These are phyloP conservation scores for Leccinum solheimii DNA, from an alignment of 1,284 basidiomycete genomes.

Conservation along the genomic window DNA sequence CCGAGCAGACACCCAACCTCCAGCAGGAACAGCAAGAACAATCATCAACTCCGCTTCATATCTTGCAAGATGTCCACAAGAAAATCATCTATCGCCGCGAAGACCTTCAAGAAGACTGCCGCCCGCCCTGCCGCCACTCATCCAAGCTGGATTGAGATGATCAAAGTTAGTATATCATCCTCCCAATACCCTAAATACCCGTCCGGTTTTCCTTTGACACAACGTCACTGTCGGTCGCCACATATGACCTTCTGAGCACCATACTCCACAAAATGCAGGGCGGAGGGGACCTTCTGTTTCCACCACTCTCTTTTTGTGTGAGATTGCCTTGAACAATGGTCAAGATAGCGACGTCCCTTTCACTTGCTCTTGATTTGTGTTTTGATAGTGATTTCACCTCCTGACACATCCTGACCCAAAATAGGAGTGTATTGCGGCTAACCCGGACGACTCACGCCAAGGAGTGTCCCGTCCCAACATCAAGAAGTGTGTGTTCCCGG, in stretches of 20 bases:
- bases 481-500: constrained; percentile 68
- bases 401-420: constrained; percentile 23
- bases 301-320: constrained; percentile 9
- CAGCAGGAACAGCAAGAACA: constrained; percentile 36
- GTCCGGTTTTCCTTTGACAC: constrained; percentile 2
- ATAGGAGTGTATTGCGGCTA: constrained; percentile 79
- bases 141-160: constrained; percentile 77
- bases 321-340: constrained; percentile 15
- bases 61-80: constrained; percentile 34
- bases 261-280: constrained; percentile 44
- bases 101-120: constrained; percentile 38
- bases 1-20: constrained; percentile 22
- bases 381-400: constrained; percentile 14
- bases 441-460: constrained; percentile 75
- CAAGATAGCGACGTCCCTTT: not conserved
- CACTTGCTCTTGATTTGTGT: constrained; percentile 5
- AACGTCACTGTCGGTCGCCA: constrained; percentile 5
- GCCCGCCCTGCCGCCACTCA: constrained; percentile 51
- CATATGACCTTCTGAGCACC: constrained; percentile 11
- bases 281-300: constrained; percentile 33
- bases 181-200: not conserved
- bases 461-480: constrained; percentile 91
- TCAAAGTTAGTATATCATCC: constrained; percentile 53
- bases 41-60: constrained; percentile 24
- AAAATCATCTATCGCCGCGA: constrained; percentile 32